These are phyloP conservation scores for Trypanosoma theileri DNA, from an alignment of 208 protist species.

Conservation along the genomic window DNA sequence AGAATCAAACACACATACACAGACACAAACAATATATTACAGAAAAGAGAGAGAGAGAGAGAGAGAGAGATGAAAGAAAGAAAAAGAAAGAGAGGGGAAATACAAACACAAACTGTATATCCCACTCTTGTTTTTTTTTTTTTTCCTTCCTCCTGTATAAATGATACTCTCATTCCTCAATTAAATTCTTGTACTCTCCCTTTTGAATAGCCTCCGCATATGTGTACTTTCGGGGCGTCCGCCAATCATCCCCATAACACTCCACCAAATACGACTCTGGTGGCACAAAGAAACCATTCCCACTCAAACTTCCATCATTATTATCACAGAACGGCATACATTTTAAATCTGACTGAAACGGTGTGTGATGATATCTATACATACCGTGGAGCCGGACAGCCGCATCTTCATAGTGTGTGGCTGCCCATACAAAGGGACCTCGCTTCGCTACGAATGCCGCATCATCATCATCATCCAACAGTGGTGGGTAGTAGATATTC, in stretches of 20 bases:
- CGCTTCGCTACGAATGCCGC: conserved; percentile 27
- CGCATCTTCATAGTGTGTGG: conserved; percentile 74
- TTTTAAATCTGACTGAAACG: conserved; percentile 42
- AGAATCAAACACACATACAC: too few species aligned
- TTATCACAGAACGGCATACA: conserved; percentile 47
- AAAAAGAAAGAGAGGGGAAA: neutral
- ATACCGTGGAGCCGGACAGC: conserved; percentile 55
- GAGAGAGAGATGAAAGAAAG: too few species aligned
- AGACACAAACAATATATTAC: too few species aligned
- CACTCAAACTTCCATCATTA: neutral
- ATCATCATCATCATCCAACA: conserved; percentile 46
- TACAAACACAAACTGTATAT: conserved; percentile 2
- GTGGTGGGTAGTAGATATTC: conserved; percentile 82
- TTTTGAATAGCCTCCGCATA: conserved; percentile 69
- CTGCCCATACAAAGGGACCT: conserved; percentile 76
- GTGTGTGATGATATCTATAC: conserved; percentile 80
- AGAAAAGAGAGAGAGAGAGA: too few species aligned
- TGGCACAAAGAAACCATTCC: conserved; percentile 51
- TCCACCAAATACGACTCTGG: conserved; percentile 69
- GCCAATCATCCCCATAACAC: conserved; percentile 85
- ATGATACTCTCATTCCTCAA: conserved; percentile 46
- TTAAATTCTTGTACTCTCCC: conserved; percentile 85
- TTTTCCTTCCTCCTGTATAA: neutral
- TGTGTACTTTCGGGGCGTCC: conserved; percentile 57
- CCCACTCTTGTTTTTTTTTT: neutral